Evolutionary conservation across 2,329 filamentous ascomycete genomes (phyloP).

Genomic region (Neonectria punicea): DNA sequence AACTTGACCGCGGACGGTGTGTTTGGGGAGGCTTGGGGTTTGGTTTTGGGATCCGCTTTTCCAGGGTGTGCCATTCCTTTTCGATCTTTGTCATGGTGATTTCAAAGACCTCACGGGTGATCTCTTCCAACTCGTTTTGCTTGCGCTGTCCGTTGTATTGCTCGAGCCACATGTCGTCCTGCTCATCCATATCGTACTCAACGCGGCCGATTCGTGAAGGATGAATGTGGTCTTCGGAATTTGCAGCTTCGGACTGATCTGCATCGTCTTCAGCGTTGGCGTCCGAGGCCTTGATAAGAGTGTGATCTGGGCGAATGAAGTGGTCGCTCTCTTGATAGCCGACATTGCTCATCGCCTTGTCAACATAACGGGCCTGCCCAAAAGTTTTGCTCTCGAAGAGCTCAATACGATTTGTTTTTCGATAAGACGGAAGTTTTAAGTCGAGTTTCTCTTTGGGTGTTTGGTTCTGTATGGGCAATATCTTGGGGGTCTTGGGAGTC

Average conservation of each 20-base stretch:
- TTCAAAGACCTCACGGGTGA: slow-evolving; percentile 94
- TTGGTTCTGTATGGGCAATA: slow-evolving; percentile 81
- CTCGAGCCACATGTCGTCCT: slow-evolving; percentile 96
- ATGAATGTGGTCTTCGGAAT: slow-evolving; percentile 45
- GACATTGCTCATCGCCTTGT: slow-evolving; percentile 94
- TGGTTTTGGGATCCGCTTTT: slow-evolving; percentile 96
- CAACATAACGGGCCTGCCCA: slow-evolving; percentile 90
- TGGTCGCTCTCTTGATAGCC: slow-evolving; percentile 96
- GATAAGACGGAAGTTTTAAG: slow-evolving; percentile 78
- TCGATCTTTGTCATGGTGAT: slow-evolving; percentile 99
- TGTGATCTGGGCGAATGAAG: slow-evolving; percentile 80
- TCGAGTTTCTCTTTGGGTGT: slow-evolving; percentile 84
- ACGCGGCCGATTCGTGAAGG: slow-evolving; percentile 76
- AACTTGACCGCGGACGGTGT: slow-evolving; percentile 90
- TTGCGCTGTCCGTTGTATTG: slow-evolving; percentile 82
- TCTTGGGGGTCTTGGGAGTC: slow-evolving; percentile 68
- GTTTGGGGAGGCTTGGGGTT: slow-evolving; percentile 97
- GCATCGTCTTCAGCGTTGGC: slow-evolving; percentile 68
- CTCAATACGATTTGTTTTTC: slow-evolving; percentile 81
- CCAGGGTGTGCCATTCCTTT: slow-evolving; percentile 96
- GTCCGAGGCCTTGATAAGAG: slow-evolving; percentile 73
- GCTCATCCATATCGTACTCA: slow-evolving; percentile 99
- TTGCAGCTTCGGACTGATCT: slow-evolving; percentile 53
- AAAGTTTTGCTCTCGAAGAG: slow-evolving; percentile 86
- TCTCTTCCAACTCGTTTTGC: slow-evolving; percentile 78